These are phyloP conservation scores for Collybia sp. DNA, from an alignment of 768 basidiomycete species.

Conservation along the genomic window DNA sequence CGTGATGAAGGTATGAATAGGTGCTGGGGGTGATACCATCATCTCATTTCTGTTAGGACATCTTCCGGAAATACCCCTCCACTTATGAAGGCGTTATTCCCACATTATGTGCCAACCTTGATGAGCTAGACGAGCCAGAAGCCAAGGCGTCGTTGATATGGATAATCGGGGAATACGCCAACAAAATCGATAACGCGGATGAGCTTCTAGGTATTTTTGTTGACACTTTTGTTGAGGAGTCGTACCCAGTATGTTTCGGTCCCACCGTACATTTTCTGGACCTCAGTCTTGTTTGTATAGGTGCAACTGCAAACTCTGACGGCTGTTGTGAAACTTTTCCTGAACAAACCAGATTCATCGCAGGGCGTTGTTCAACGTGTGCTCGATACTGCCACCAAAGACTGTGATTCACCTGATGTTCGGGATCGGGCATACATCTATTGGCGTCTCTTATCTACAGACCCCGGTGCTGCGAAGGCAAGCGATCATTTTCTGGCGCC, in stretches of 20 bases:
- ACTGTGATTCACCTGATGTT: constrained; percentile 95
- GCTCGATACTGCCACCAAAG: constrained; percentile 91
- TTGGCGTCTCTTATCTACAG: constrained; percentile 92
- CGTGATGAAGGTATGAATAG: constrained; percentile 83
- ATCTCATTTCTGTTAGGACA: constrained; percentile 57
- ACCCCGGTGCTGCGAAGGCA: constrained; percentile 94
- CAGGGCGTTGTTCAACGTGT: constrained; percentile 92
- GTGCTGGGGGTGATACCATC: neutral
- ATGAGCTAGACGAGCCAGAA: constrained; percentile 96
- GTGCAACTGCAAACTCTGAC: constrained; percentile 83
- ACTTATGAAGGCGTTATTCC: constrained; percentile 98
- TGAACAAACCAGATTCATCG: constrained; percentile 91
- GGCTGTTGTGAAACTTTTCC: constrained; percentile 93
- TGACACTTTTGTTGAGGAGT: constrained; percentile 90
- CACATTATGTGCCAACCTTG: constrained; percentile 88
- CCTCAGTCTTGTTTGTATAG: constrained; percentile 20
- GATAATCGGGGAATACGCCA: constrained; percentile 98
- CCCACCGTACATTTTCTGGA: constrained; percentile 1
- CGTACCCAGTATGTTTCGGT: constrained; percentile 63
- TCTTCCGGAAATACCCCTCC: constrained; percentile 95
- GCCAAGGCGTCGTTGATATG: constrained; percentile 97
- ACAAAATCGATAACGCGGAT: constrained; percentile 96
- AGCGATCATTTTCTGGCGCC: constrained; percentile 4
- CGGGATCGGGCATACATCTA: constrained; percentile 97
- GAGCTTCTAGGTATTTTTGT: constrained; percentile 89